Base-by-base conservation (phyloP, 208 protist species). In the Crithidia bombi region DNA sequence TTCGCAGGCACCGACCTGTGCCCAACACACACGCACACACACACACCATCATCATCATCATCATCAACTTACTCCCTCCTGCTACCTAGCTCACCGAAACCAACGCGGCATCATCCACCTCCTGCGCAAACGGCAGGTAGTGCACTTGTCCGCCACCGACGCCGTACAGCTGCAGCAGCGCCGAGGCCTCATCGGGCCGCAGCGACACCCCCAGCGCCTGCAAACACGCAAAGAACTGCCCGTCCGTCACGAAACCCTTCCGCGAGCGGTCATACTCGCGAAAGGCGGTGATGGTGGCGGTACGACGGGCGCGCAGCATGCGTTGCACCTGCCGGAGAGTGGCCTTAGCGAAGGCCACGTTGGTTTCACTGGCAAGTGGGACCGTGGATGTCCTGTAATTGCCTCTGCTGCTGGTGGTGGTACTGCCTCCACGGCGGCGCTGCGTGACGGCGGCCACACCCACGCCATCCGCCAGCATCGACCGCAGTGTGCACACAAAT, bases 221-320 rank as follows among this genome's bases (percentile, higher is more conserved):
- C 28, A 97, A 67, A 28, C 81, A 88, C 3, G 88, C 81, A 43
- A 93, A 92, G 70, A 97, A 97, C 73, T 96, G 91, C 3, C 85
- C 83, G 56, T 90, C 82, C 51, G 89, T 94, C 56, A 97, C 85
- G 61, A 79, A 73, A 1, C 89, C 91, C 28, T 86, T 87, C 10
- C 91, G 83, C 17, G 86, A 56, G 25, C 72, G 68, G 67, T 97
- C 93, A 55, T 92, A 96, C 70, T 96, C 87, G 32, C 88, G 79
- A 38, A 97, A 95, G 0, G 87, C 78, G 14, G 68, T 54, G 14
- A 87, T 85, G 17, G 86, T 80, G 32, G 38, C 65, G 12, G 84
- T 78, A 21, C 83, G 90, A 14, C 87, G 87, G 9, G 84, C 35
- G 38, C 75, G 76, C 17, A 92, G 69, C 11, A 78, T 71, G 30